Percentiles rank a stretch among this genome's conserved stretches.
These are phyloP conservation scores for Cenchrus americanus DNA, from an alignment of 176 grass and related monocot genomes.

Conservation along the genomic window DNA sequence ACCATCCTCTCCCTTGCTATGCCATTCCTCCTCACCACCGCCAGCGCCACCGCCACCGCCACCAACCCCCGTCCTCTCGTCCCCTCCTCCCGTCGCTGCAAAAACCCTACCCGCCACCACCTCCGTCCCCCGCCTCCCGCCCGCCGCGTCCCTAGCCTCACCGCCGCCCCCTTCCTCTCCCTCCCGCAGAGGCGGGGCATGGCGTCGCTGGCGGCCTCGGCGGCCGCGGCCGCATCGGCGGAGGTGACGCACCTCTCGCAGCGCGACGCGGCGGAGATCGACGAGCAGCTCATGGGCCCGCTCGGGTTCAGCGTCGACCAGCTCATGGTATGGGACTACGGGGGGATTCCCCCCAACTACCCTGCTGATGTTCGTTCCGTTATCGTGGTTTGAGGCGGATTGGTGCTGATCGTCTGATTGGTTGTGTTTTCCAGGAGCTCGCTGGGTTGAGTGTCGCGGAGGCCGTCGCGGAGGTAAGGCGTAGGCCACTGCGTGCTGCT, in stretches of 20 bases:
- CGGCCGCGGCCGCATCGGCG: slow-evolving; percentile 14
- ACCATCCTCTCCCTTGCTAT: slow-evolving; percentile 37
- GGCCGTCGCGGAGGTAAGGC: slow-evolving; percentile 67
- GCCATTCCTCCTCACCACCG: slow-evolving; percentile 41
- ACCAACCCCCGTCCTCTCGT: background rate
- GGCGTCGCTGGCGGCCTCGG: slow-evolving; percentile 46
- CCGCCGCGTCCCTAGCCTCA: slow-evolving; percentile 6
- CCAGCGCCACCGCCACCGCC: background rate
- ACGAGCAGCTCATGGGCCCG: slow-evolving; percentile 87
- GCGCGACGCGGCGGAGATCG: slow-evolving; percentile 71
- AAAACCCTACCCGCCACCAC: slow-evolving; percentile 24
- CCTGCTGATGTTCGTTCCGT: background rate
- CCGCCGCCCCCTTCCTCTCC: background rate
- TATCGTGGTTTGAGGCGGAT: background rate
- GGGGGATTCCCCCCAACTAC: background rate
- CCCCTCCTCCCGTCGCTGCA: background rate
- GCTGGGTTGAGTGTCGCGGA: slow-evolving; percentile 82
- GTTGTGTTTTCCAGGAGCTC: slow-evolving; percentile 66
- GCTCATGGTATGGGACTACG: slow-evolving; percentile 86
- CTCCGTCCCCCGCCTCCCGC: background rate
- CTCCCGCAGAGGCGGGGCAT: slow-evolving; percentile 21
- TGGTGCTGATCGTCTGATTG: background rate
- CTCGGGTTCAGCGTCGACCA: slow-evolving; percentile 88
- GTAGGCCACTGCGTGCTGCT: background rate
- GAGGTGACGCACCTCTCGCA: slow-evolving; percentile 74